Evolutionary conservation across 2,329 filamentous ascomycete species (phyloP), one percentile per base, ranked within the genome.

Genomic region (Colletotrichum sp.): DNA sequence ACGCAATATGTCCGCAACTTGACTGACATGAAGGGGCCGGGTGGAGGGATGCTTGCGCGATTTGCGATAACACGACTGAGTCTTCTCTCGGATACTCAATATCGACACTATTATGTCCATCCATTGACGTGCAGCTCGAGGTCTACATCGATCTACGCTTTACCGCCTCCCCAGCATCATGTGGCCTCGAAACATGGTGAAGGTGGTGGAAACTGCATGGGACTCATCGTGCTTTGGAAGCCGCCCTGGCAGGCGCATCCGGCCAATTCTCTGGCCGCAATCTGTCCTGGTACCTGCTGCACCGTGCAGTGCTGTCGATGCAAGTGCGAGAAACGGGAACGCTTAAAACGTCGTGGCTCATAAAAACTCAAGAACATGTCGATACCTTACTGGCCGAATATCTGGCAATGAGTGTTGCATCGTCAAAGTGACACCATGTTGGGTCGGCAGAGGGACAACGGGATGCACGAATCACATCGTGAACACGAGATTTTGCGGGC

Each of bases 381-480:
- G 55, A 63, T 32, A 34, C 63, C 32, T 64, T 62, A 77, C 66
- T 76, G 76, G 76, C 69, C 52, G 49, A 49, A 21, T 44, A 32
- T 39, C 32, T 67, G 32, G 55, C 75, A 55, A 59, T 55, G 70
- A 66, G 71, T 70, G 74, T 75, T 76, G 72, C 77, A 76, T 76
- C 69, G 63, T 60, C 62, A 64, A 76, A 70, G 70, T 67, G 66
- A 72, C 71, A 67, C 62, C 57, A 60, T 32, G 52, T 60, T 70
- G 69, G 67, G 34, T 75, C 60, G 69, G 34, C 68, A 72, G 72
- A 77, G 49, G 52, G 64, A 75, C 69, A 57, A 44, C 52, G 59
- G 49, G 68, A 52, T 57, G 66, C 66, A 72, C 77, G 72, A 78
- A 78, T 78, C 76, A 76, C 65, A 71, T 76, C 67, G 57, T 63